These are phyloP conservation scores for Suhomyces chickasaworum DNA, from an alignment of 1,139 yeast genomes.

Conservation along the genomic window DNA sequence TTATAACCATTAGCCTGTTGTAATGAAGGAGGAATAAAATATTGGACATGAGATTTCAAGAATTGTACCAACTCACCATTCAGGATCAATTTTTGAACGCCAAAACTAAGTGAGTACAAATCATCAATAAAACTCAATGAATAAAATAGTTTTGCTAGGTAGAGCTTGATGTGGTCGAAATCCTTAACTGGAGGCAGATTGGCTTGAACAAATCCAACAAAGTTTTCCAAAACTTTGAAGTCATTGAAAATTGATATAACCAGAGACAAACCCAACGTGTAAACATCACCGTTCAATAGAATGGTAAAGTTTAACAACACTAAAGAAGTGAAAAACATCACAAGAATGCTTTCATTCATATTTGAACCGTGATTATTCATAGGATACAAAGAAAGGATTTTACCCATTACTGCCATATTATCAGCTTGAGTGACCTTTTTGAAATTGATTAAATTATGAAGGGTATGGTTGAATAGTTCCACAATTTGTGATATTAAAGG, in stretches of 20 bases:
- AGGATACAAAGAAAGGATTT: conserved; percentile 49
- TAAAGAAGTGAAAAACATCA: conserved; percentile 48
- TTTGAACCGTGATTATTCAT: conserved; percentile 26
- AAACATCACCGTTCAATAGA: conserved; percentile 58
- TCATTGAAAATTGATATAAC: conserved; percentile 61
- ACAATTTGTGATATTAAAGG: conserved; percentile 29
- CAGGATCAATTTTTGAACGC: conserved; percentile 47
- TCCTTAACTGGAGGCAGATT: conserved; percentile 17
- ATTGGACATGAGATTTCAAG: conserved; percentile 20
- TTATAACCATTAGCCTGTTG: background rate
- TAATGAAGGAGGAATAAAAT: conserved; percentile 15
- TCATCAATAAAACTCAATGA: conserved; percentile 55
- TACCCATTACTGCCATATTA: conserved; percentile 41
- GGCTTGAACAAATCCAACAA: conserved; percentile 22
- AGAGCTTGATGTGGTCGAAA: conserved; percentile 41
- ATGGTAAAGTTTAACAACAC: conserved; percentile 57
- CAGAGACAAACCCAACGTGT: conserved; percentile 55
- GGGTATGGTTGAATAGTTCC: conserved; percentile 52
- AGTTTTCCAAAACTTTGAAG: conserved; percentile 50
- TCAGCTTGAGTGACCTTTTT: conserved; percentile 33
- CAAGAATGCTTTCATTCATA: conserved; percentile 34
- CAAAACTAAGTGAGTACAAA: conserved; percentile 58
- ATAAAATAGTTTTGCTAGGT: conserved; percentile 53
- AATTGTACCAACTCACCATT: conserved; percentile 20
- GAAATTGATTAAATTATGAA: conserved; percentile 49